A percentile compares a stretch with the other conserved stretches of the same genome.
Conservation (phyloP, 805 yeast species). For the Schwanniomyces pseudopolymorphus region DNA sequence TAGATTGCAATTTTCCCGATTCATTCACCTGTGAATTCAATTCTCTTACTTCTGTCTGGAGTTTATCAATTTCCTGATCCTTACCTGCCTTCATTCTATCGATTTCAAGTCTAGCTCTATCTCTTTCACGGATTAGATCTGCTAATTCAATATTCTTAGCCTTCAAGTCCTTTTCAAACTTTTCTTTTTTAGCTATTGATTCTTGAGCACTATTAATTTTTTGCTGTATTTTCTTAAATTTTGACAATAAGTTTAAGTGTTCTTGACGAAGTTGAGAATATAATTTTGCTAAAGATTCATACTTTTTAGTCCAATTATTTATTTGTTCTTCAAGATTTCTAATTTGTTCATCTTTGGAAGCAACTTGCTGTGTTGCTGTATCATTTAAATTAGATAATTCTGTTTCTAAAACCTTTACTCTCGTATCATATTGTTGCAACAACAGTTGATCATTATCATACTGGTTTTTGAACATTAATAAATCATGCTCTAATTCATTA, state of each 20-base stretch:
- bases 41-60: constrained; percentile 64
- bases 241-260: constrained; percentile 74
- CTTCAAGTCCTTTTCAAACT: constrained; percentile 77
- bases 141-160: constrained; percentile 86
- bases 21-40: constrained; percentile 57
- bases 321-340: constrained; percentile 70
- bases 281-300: constrained; percentile 84
- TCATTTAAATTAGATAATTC: constrained; percentile 63
- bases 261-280: constrained; percentile 92
- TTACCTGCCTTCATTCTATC: constrained; percentile 68
- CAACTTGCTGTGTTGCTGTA: constrained; percentile 70
- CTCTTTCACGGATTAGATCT: constrained; percentile 85
- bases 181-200: constrained; percentile 79
- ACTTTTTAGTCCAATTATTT: constrained; percentile 76
- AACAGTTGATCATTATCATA: constrained; percentile 83
- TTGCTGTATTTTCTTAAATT: constrained; percentile 78
- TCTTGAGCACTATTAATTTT: constrained; percentile 89
- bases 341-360: constrained; percentile 73
- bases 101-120: constrained; percentile 79
- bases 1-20: constrained; percentile 60
- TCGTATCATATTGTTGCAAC: constrained; percentile 81
- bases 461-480: constrained; percentile 71
- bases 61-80: constrained; percentile 61
- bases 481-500: constrained; percentile 78
- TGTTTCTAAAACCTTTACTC: constrained; percentile 77